Percentiles rank a stretch among this genome's conserved stretches.
These are phyloP conservation scores for Eleusine coracana DNA, from an alignment of 176 grass and related monocot genomes.

Conservation along the genomic window DNA sequence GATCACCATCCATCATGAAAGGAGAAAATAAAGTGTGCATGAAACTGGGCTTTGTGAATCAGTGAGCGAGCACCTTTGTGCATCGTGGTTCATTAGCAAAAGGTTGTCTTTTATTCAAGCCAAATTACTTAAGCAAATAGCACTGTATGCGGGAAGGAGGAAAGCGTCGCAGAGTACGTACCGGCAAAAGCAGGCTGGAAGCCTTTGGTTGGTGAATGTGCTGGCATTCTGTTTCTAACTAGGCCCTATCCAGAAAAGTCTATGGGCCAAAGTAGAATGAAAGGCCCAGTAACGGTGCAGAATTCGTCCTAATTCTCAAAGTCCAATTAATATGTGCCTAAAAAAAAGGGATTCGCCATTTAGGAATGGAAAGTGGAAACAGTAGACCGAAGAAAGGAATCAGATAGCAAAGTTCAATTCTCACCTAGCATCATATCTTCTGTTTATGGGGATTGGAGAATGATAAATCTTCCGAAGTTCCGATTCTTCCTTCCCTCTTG, in stretches of 20 bases:
- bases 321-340: not conserved
- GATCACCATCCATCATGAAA: slow-evolving; percentile 9
- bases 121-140: not conserved
- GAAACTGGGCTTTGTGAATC: not conserved
- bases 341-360: too few relatives aligned
- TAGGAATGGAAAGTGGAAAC: too few relatives aligned
- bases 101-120: not conserved
- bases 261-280: not conserved
- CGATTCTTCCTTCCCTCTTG: not conserved
- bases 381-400: not conserved
- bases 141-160: not conserved
- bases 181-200: too few relatives aligned
- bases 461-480: not conserved
- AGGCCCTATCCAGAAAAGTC: not conserved
- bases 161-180: not conserved
- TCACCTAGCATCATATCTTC: not conserved
- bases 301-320: not conserved
- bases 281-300: not conserved
- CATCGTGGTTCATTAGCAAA: not conserved
- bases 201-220: not conserved
- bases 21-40: not conserved
- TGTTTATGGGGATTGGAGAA: not conserved
- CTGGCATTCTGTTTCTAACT: not conserved
- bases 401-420: slow-evolving; percentile 3
- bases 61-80: not conserved